Conservation (phyloP, 2,329 filamentous ascomycete species). For the Rhytidhysteron rufulum region DNA sequence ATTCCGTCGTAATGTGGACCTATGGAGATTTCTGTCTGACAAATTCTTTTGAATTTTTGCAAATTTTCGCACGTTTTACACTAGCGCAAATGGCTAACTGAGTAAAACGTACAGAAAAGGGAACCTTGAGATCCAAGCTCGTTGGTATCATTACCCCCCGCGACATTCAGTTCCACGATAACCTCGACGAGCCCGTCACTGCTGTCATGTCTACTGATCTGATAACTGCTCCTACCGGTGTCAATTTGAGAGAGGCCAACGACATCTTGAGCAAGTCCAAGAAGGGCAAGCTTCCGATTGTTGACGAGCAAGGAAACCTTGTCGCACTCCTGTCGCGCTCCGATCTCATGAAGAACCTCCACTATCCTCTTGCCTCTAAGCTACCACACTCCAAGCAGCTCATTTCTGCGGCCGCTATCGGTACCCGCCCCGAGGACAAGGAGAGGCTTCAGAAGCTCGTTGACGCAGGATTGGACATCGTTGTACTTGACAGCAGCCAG, state of each 20-base stretch:
- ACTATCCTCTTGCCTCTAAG: constrained; percentile 96
- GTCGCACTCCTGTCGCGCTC: constrained; percentile 53
- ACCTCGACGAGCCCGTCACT: constrained; percentile 68
- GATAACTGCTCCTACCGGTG: constrained; percentile 78
- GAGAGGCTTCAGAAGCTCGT: constrained; percentile 78
- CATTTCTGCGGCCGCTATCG: constrained; percentile 90
- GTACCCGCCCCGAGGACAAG: constrained; percentile 93
- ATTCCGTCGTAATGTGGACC: constrained; percentile 84
- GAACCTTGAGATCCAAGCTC: constrained; percentile 90
- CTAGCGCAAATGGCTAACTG: too few species aligned
- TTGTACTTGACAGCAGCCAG: constrained; percentile 92
- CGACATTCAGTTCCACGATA: constrained; percentile 93
- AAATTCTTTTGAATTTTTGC: constrained; percentile 10
- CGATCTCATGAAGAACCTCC: constrained; percentile 96
- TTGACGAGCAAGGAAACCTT: constrained; percentile 78
- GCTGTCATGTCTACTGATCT: constrained; percentile 95
- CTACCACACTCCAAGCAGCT: constrained; percentile 96
- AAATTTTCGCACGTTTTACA: too few species aligned
- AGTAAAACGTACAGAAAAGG: constrained; percentile 69
- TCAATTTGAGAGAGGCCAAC: constrained; percentile 85
- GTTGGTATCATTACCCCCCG: constrained; percentile 96
- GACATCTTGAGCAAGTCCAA: constrained; percentile 89
- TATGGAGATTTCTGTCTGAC: constrained; percentile 51
- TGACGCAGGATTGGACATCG: constrained; percentile 91
- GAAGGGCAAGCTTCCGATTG: constrained; percentile 96